Evolutionary conservation across 192 early-diverging fungal species (phyloP), one percentile per base, ranked within the genome.

Genomic region (Gorgonomyces haynaldii): DNA sequence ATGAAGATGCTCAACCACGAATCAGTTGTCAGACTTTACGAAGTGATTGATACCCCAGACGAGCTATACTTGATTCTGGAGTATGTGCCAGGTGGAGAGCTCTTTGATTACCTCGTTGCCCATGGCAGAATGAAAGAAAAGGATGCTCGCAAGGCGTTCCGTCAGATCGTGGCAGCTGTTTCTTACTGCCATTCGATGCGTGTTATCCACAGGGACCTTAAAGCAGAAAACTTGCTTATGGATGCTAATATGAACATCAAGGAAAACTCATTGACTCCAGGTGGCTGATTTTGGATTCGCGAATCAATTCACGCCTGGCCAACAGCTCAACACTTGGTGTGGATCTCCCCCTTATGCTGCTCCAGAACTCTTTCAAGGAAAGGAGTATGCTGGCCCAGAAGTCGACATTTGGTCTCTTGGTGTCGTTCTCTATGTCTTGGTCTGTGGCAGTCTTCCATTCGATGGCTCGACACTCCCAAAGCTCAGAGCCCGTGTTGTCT

Each of bases 381-480:
- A 85, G 44, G 86, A 81, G 32, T 97, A 97, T 55, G 64, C 67
- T 44, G 94, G 94, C 2, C 89, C 94, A 3, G 94, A 97, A 50
- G 81, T 97, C 25, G 94, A 97, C 50, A 82, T 86, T 22, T 97
- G 94, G 94, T 92, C 88, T 30, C 62, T 95, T 22, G 94, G 94
- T 6, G 84, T 97, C 1, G 67, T 88, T 8, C 60, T 97, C 19
- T 97, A 89, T 56, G 83, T 89, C 29, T 78, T 95, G 65, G 79
- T 86, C 7, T 65, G 79, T 58, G 54, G 84, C 48, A 42, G 77
- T 46, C 57, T 83, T 59, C 66, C 88, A 54, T 64, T 91, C 66
- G 74, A 75, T 51, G 72, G 72, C 1, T 70, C 67, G 9, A 75
- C 58, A 0, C 52, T 77, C 17, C 53, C 74, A 6, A 75, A 75